Conservation (phyloP, 2,329 filamentous ascomycete genomes). For the Aureobasidium sp. region DNA sequence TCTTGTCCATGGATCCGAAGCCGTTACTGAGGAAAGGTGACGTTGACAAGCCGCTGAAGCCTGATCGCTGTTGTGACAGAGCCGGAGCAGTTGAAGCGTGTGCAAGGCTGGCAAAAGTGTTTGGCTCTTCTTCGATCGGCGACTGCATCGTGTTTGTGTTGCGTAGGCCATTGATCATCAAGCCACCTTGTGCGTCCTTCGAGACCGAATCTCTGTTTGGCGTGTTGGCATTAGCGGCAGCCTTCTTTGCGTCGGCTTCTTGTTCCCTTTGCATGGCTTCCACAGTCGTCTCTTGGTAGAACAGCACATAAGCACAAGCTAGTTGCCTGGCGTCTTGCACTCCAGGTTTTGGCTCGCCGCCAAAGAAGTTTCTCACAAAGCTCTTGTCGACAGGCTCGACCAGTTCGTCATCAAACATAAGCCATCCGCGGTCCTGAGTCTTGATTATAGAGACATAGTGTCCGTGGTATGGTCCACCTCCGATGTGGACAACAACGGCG, state of each 20-base stretch:
- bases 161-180: constrained; percentile 31
- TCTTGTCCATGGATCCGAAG: constrained; percentile 70
- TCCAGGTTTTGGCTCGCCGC: constrained; percentile 68
- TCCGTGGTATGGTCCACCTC: constrained; percentile 95
- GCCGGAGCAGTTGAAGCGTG: constrained; percentile 72
- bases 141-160: constrained; percentile 39
- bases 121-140: constrained; percentile 44
- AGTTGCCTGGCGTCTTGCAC: constrained; percentile 63
- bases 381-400: constrained; percentile 98
- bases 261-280: constrained; percentile 80
- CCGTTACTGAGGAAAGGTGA: constrained; percentile 19
- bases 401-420: constrained; percentile 98
- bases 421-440: constrained; percentile 94
- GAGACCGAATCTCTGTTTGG: constrained; percentile 34
- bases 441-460: constrained; percentile 99
- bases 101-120: constrained; percentile 64
- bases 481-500: constrained; percentile 97
- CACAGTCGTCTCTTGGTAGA: constrained; percentile 91
- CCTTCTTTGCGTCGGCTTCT: constrained; percentile 74
- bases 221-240: constrained; percentile 44
- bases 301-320: constrained; percentile 96
- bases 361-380: constrained; percentile 98
- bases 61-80: constrained; percentile 8
- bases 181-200: constrained; percentile 33
- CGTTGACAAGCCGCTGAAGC: constrained; percentile 15